Percentiles rank a stretch among this genome's conserved stretches.
phyloP scores from a whole-genome alignment of 2,329 filamentous ascomycete genomes.

The Apiospora marii region DNA sequence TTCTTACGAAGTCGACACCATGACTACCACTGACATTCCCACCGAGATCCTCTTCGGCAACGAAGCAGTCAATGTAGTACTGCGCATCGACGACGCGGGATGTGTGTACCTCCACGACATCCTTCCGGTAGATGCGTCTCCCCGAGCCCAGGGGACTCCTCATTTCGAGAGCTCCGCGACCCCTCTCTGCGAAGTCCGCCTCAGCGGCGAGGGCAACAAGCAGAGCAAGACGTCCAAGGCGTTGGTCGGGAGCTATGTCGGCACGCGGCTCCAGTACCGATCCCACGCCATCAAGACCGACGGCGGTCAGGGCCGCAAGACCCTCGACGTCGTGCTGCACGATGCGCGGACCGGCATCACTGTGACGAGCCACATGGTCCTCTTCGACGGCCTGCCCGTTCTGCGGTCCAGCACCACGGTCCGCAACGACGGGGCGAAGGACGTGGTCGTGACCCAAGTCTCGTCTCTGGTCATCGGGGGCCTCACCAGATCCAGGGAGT shows the following conservation, averaged over 20 bases:
- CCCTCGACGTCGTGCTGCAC: background rate
- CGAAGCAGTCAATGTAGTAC: background rate
- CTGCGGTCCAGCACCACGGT: background rate
- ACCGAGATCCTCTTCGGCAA: background rate
- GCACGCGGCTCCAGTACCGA: background rate
- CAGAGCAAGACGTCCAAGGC: background rate
- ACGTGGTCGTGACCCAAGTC: background rate
- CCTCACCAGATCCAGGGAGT: background rate
- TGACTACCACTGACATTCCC: background rate
- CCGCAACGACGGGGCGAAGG: background rate
- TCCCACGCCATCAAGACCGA: background rate
- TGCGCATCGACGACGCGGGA: background rate
- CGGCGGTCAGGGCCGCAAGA: background rate
- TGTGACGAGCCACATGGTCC: background rate
- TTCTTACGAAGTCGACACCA: background rate
- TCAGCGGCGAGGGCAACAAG: background rate
- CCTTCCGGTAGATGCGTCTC: background rate
- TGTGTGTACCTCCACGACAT: background rate
- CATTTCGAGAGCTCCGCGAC: background rate
- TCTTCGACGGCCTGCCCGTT: background rate
- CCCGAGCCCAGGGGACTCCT: background rate
- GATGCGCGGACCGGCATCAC: background rate
- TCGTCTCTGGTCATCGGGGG: background rate
- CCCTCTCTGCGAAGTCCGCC: constrained; percentile 5
- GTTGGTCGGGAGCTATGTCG: background rate